A percentile compares a stretch with the other conserved stretches of the same genome.
phyloP scores from a whole-genome alignment of 2,329 filamentous ascomycete species.

The Elsinoe australis region DNA sequence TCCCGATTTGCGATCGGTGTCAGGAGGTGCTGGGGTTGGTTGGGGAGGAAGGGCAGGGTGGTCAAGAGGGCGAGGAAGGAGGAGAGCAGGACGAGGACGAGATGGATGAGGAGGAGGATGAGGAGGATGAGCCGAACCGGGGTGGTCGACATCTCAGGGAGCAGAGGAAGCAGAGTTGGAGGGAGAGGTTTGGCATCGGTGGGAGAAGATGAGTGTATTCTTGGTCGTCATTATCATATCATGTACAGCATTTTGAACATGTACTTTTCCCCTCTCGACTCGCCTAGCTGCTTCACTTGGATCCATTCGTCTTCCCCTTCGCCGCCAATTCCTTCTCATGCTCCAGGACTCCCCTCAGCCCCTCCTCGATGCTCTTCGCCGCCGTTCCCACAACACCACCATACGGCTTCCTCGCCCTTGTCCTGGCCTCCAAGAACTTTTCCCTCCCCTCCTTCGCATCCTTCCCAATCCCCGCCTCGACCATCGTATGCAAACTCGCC shows the following conservation, averaged over 20 bases:
- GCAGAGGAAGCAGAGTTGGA: conserved; percentile 9
- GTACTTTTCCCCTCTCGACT: background rate
- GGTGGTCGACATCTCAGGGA: conserved; percentile 2
- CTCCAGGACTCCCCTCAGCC: background rate
- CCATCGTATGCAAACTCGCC: conserved; percentile 29
- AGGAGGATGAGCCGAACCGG: background rate
- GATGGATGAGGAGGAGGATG: background rate
- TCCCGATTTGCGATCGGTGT: conserved; percentile 65
- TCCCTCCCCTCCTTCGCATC: conserved; percentile 5
- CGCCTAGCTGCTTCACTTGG: background rate
- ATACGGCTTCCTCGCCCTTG: conserved; percentile 14
- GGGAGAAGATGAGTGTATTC: background rate
- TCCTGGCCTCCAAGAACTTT: background rate
- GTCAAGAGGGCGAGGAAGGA: conserved; percentile 14
- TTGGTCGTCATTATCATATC: background rate
- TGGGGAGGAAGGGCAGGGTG: conserved; percentile 5
- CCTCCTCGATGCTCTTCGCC: conserved; percentile 9
- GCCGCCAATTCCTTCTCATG: conserved; percentile 1
- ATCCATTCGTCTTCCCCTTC: conserved; percentile 1
- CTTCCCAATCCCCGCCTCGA: conserved; percentile 1
- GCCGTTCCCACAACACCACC: background rate
- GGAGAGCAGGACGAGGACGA: conserved; percentile 6
- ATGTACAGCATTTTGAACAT: no score
- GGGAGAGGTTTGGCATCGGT: conserved; percentile 9
- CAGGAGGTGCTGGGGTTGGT: conserved; percentile 50